These are phyloP conservation scores for Claviceps monticola DNA, from an alignment of 2,329 filamentous ascomycete species.

Conservation along the genomic window DNA sequence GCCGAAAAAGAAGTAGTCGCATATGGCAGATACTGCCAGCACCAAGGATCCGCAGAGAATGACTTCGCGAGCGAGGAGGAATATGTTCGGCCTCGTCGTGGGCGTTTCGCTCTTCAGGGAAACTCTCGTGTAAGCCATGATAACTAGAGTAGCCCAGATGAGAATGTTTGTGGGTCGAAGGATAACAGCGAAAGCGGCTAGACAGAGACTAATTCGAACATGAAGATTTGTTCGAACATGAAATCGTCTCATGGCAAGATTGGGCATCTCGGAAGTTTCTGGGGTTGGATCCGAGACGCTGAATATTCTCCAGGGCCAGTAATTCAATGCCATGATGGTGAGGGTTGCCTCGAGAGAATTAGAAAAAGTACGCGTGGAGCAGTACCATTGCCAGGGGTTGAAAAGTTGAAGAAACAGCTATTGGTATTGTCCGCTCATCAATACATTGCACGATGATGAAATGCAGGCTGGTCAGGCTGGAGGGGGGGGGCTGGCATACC, in stretches of 20 bases:
- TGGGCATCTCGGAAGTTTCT: slow-evolving; percentile 22
- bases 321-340: slow-evolving; percentile 63
- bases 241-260: slow-evolving; percentile 5
- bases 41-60: slow-evolving; percentile 48
- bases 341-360: slow-evolving; percentile 88
- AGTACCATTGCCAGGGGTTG: slow-evolving; percentile 85
- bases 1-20: slow-evolving; percentile 70
- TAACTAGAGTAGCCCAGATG: slow-evolving; percentile 61
- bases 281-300: slow-evolving; percentile 25
- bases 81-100: slow-evolving; percentile 27
- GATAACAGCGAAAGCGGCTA: slow-evolving; percentile 72
- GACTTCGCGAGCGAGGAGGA: slow-evolving; percentile 47
- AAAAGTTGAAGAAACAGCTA: slow-evolving; percentile 24
- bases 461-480: not conserved
- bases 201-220: slow-evolving; percentile 46
- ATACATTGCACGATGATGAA: not conserved
- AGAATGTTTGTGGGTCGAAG: slow-evolving; percentile 81
- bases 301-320: slow-evolving; percentile 76
- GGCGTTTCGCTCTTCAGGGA: slow-evolving; percentile 24
- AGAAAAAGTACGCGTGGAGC: slow-evolving; percentile 81
- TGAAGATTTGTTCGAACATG: slow-evolving; percentile 16
- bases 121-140: slow-evolving; percentile 28
- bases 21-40: slow-evolving; percentile 47
- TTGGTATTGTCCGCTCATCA: not conserved
- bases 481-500: slow-evolving; percentile 31